phyloP scores from a whole-genome alignment of 1,284 basidiomycete species.

The Heterobasidion parviporum region DNA sequence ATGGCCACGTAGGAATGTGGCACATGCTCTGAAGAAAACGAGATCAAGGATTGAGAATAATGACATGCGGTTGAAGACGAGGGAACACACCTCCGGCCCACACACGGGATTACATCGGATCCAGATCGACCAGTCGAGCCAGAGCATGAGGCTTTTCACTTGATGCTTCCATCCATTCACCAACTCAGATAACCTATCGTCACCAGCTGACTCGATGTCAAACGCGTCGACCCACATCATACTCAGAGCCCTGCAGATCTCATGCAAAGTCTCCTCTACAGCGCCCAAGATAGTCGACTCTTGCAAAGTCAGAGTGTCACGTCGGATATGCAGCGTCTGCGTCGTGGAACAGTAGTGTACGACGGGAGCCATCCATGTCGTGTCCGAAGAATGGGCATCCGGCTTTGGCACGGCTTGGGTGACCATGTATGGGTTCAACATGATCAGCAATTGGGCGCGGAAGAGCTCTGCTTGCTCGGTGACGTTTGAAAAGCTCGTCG shows the following conservation, averaged over 20 bases:
- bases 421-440: slow-evolving; percentile 27
- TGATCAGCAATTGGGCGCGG: slow-evolving; percentile 23
- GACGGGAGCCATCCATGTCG: slow-evolving; percentile 22
- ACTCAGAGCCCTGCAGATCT: slow-evolving; percentile 38
- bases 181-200: slow-evolving; percentile 6
- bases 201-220: slow-evolving; percentile 12
- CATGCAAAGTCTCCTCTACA: slow-evolving; percentile 24
- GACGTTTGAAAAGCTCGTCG: not conserved
- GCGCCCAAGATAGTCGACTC: slow-evolving; percentile 27
- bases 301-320: slow-evolving; percentile 20
- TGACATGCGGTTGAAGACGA: not conserved
- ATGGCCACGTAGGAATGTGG: slow-evolving; percentile 39
- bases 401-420: slow-evolving; percentile 7
- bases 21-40: slow-evolving; percentile 29
- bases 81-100: slow-evolving; percentile 24
- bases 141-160: slow-evolving; percentile 26
- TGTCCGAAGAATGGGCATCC: slow-evolving; percentile 5
- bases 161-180: slow-evolving; percentile 22
- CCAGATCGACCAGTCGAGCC: slow-evolving; percentile 41
- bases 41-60: not conserved
- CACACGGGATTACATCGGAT: slow-evolving; percentile 32
- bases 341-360: slow-evolving; percentile 25
- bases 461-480: slow-evolving; percentile 9
- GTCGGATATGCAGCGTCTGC: slow-evolving; percentile 21
- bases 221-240: slow-evolving; percentile 33